phyloP scores from a whole-genome alignment of 306 rosid genomes.

The Acacia confusa region DNA sequence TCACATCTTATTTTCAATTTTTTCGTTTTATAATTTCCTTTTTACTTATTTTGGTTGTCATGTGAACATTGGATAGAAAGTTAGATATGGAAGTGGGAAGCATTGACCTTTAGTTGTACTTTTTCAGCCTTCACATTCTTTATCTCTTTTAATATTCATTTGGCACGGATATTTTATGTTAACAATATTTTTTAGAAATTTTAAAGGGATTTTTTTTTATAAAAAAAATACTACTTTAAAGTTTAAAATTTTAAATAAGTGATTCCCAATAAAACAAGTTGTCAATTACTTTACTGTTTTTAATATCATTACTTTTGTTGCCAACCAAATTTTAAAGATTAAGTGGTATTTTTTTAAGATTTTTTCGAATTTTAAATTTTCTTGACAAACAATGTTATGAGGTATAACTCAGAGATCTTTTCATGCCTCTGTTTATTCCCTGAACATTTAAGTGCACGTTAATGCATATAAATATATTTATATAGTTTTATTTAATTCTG shows the following conservation, averaged over 20 bases:
- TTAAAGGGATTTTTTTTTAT: too few relatives aligned
- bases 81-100: not conserved
- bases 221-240: too few relatives aligned
- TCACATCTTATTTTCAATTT: not conserved
- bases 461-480: not conserved
- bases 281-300: too few relatives aligned
- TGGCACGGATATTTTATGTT: not conserved
- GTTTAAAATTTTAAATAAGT: too few relatives aligned
- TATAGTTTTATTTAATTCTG: not conserved
- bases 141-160: not conserved
- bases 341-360: too few relatives aligned
- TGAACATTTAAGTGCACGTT: not conserved
- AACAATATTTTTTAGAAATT: not conserved
- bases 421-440: not conserved
- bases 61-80: not conserved
- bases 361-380: too few relatives aligned
- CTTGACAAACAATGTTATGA: too few relatives aligned
- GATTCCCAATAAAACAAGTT: too few relatives aligned
- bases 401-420: not conserved
- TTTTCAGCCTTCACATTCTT: not conserved
- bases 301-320: too few relatives aligned
- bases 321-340: too few relatives aligned
- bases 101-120: not conserved
- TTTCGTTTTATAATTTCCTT: not conserved
- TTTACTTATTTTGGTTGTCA: not conserved